A percentile compares a stretch with the other conserved stretches of the same genome.
phyloP scores from a whole-genome alignment of 2,329 filamentous ascomycete genomes.

The Aspergillus ochraceoroseus region DNA sequence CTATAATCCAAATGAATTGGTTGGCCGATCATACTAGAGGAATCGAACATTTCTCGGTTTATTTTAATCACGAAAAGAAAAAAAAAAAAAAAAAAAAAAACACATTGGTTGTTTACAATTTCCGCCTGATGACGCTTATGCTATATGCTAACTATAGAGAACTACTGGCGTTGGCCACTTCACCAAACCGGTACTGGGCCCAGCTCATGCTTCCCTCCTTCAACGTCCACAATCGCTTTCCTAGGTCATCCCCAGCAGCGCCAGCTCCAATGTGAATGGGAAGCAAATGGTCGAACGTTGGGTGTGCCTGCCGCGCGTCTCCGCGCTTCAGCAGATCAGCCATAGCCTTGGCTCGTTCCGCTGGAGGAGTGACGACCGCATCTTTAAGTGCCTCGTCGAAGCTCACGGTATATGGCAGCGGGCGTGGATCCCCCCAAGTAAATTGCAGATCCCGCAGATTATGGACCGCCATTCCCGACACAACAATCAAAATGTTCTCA shows the following conservation, averaged over 20 bases:
- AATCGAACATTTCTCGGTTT: background rate
- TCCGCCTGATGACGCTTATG: no score
- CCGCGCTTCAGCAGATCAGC: conserved; percentile 45
- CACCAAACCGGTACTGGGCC: conserved; percentile 53
- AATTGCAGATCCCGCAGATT: conserved; percentile 57
- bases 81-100: no score
- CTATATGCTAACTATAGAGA: conserved; percentile 20
- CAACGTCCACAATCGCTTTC: conserved; percentile 47
- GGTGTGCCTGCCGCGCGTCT: conserved; percentile 59
- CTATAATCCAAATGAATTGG: conserved; percentile 37
- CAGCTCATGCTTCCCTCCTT: conserved; percentile 51
- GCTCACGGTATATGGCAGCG: conserved; percentile 54
- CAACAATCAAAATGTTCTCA: conserved; percentile 63
- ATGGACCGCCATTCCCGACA: conserved; percentile 70
- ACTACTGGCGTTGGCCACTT: conserved; percentile 26
- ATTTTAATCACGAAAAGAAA: conserved; percentile 7
- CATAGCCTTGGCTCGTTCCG: conserved; percentile 44
- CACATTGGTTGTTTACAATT: no score
- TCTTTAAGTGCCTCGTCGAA: conserved; percentile 67
- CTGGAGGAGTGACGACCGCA: conserved; percentile 50
- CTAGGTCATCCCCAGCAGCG: conserved; percentile 49
- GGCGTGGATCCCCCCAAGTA: conserved; percentile 43
- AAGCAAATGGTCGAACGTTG: conserved; percentile 59
- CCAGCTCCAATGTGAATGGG: conserved; percentile 57
- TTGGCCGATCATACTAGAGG: conserved; percentile 5